Evolutionary conservation across 805 yeast species (phyloP).

Genomic region (Hanseniaspora hatyaiensis): DNA sequence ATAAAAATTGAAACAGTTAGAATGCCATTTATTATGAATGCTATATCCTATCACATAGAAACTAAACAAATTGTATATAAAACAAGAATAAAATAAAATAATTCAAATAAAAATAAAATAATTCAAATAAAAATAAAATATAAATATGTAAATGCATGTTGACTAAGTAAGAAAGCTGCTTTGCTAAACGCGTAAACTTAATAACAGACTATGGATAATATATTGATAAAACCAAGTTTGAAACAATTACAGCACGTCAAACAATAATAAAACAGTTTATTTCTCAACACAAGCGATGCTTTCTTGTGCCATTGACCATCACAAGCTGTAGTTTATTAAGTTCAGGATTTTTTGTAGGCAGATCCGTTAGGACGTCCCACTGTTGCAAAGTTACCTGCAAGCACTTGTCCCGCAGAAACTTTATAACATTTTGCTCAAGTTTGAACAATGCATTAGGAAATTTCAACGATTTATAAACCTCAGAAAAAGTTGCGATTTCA

Average conservation of each 20-base stretch:
- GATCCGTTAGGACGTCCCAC: slow-evolving; percentile 7
- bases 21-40: neutral
- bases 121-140: no score
- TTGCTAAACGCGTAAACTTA: no score
- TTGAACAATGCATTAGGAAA: neutral
- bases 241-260: no score
- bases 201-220: no score
- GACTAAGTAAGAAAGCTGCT: no score
- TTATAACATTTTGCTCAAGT: neutral
- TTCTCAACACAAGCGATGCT: no score
- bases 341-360: neutral
- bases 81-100: no score
- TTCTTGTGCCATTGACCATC: slow-evolving; percentile 1
- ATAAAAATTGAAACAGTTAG: neutral
- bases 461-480: slow-evolving; percentile 2
- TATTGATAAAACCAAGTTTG: no score
- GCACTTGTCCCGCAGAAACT: neutral
- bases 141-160: no score
- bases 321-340: neutral
- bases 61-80: no score
- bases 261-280: no score
- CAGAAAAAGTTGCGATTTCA: slow-evolving; percentile 1
- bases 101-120: no score
- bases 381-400: neutral
- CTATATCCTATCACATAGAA: neutral